Evolutionary conservation across 306 rosid species (phyloP), one percentile per base, ranked within the genome.

Genomic region (Ceratonia siliqua): DNA sequence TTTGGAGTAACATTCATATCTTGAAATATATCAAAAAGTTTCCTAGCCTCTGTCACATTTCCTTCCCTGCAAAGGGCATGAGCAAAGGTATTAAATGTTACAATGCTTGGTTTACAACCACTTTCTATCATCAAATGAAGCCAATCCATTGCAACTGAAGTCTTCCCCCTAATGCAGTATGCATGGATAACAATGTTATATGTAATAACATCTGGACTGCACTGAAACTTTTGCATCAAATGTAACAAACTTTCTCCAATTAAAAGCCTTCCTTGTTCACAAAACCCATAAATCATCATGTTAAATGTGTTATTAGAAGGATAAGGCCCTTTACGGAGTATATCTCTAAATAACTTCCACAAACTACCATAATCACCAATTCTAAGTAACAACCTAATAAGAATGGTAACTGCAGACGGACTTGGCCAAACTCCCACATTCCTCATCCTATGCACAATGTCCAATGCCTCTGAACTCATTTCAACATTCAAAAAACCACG

Each of bases 11-110:
- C 53, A 57, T 87, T 87, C 75, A 74, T 36, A 5, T 82, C 84
- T 45, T 49, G 69, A 68, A 92, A 78, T 42, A 52, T 81, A 78
- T 89, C 81, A 67, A 92, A 89, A 67, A 83, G 4, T 76, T 74
- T 82, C 77, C 85, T 84, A 0, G 95, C 96, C 74, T 77, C 86
- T 59, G 61, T 73, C 77, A 89, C 46, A 66, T 88, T 87, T 50
- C 97, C 97, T 68, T 87, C 90, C 85, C 88, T 85, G 58, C 97
- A 87, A 53, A 92, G 73, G n/a, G 97, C 85, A 57, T 85, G 82
- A 21, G 87, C 54, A 27, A 92, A 21, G 1, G 85, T 82, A 72
- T 57, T 84, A 33, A 82, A 78, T 5, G 96, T 87, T 39, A 64
- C 72, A 25, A 52, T 50, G 68, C 84, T 92, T 0, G 96, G 93